Base-by-base conservation (phyloP, 2,329 filamentous ascomycete species). In the Colletotrichum godetiae region DNA sequence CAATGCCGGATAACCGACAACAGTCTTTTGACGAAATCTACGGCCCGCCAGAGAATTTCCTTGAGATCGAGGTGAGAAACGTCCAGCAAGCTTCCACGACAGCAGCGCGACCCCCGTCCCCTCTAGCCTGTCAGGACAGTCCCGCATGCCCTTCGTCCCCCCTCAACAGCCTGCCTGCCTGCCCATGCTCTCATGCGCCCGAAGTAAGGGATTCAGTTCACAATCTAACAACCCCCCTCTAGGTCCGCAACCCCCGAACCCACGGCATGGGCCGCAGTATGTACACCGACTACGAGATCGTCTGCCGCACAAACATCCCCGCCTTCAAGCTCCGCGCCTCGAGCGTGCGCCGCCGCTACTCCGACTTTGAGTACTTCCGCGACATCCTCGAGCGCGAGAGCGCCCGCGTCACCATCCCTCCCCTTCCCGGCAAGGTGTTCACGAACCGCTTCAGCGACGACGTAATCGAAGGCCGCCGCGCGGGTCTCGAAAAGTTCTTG, bases 1-100 rank as follows among this genome's bases (percentile, higher is more conserved):
- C 90, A 75, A 90, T 92, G 86, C 91, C 91, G 60, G 91, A 92
- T 81, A 91, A 93, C 77, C 94, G 95, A 79, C 92, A 94, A 85
- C 97, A 99, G 88, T 97, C 93, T 81, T 98, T 98, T 82, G 97
- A 99, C 86, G 97, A 99, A 89, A 98, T 98, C 83, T 99, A 99
- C 84, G 97, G 95, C 15, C 95, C 96, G 60, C 97, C 97, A 6
- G 97, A 99, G 88, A 99, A 99, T 88, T 98, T 98, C 82, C 90
- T 99, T 67, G 97, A 99, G 88, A 98, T 99, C 76, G 97, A 99
- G 89, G 95, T 97, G 83, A 72, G 85, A 52, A 63, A 37, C 27
- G 81, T 33, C 13, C 22, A 67, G 33, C 24, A 4, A 12, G 2
- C 42, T 19, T 15, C 7, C 60, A 42, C 35, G 27, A 46, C 24